Evolutionary conservation across 2,329 filamentous ascomycete species (phyloP).

Genomic region (Diaporthe humulicola): DNA sequence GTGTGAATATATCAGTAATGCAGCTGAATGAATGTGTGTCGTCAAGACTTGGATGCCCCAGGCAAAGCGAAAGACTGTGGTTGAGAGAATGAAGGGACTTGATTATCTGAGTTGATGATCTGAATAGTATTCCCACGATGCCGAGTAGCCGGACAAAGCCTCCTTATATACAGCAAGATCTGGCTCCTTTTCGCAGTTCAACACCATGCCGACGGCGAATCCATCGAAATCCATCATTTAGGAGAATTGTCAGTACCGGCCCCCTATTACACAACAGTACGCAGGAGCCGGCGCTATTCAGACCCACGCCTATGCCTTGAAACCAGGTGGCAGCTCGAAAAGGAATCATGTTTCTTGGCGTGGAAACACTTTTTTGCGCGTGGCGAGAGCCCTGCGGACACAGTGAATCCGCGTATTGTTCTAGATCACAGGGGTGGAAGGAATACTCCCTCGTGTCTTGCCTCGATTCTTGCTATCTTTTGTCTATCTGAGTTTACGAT

Average conservation of each 20-base stretch:
- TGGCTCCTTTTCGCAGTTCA: not conserved
- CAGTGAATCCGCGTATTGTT: not conserved
- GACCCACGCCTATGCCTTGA: constrained; percentile 23
- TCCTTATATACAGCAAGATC: constrained; percentile 18
- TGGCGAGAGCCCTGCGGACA: constrained; percentile 17
- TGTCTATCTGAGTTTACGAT: not conserved
- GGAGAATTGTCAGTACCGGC: constrained; percentile 9
- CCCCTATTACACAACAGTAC: constrained; percentile 23
- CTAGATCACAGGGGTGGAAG: not conserved
- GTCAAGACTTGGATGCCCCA: constrained; percentile 21
- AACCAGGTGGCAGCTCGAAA: constrained; percentile 20
- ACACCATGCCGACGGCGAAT: not conserved
- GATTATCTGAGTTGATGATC: constrained; percentile 18
- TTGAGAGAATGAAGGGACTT: constrained; percentile 22
- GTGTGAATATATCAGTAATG: not conserved
- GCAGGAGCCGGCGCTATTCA: constrained; percentile 24
- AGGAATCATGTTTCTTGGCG: constrained; percentile 20
- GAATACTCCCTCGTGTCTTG: not conserved
- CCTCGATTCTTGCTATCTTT: not conserved
- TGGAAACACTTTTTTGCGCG: constrained; percentile 28
- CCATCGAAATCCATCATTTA: constrained; percentile 23
- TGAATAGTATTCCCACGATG: not conserved
- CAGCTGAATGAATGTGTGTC: constrained; percentile 24
- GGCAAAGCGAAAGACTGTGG: constrained; percentile 26
- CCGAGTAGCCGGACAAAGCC: not conserved